Evolutionary conservation across 371 early-diverging fungal species (phyloP).

Genomic region (Apophysomyces ossiformis): DNA sequence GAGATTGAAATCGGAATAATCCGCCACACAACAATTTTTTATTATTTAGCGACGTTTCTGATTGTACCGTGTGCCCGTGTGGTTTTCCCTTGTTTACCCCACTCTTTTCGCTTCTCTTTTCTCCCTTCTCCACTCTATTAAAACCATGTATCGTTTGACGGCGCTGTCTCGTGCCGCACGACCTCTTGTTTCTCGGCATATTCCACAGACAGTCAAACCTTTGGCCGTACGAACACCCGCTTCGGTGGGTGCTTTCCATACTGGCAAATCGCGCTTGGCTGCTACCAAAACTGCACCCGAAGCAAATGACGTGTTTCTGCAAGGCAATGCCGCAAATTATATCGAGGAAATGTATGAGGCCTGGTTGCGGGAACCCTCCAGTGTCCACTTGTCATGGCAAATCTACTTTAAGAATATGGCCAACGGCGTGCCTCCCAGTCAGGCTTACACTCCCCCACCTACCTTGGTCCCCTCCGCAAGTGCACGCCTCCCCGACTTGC

Average conservation of each 20-base stretch:
- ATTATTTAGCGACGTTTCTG: neutral
- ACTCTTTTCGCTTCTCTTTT: conserved; percentile 14
- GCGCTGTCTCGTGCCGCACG: conserved; percentile 27
- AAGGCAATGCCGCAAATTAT: conserved; percentile 72
- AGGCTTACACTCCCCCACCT: conserved; percentile 85
- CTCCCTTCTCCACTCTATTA: neutral
- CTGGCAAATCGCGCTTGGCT: conserved; percentile 22
- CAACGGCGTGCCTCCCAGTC: conserved; percentile 69
- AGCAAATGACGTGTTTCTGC: conserved; percentile 34
- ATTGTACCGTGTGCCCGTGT: neutral
- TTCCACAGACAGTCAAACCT: conserved; percentile 13
- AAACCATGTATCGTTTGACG: conserved; percentile 29
- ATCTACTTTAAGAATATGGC: conserved; percentile 93
- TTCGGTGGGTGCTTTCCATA: conserved; percentile 23
- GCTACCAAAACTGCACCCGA: conserved; percentile 16
- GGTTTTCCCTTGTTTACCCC: conserved; percentile 13
- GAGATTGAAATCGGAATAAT: conserved; percentile 10
- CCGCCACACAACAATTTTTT: conserved; percentile 11
- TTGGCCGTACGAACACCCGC: conserved; percentile 12
- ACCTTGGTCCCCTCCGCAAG: conserved; percentile 74
- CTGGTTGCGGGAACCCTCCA: conserved; percentile 88
- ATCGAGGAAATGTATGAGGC: conserved; percentile 97
- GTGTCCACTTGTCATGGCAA: conserved; percentile 97
- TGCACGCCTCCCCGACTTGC: conserved; percentile 69
- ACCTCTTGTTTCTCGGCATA: conserved; percentile 14